phyloP scores from a whole-genome alignment of 495 filamentous ascomycete species.

The Niebla homalea region DNA sequence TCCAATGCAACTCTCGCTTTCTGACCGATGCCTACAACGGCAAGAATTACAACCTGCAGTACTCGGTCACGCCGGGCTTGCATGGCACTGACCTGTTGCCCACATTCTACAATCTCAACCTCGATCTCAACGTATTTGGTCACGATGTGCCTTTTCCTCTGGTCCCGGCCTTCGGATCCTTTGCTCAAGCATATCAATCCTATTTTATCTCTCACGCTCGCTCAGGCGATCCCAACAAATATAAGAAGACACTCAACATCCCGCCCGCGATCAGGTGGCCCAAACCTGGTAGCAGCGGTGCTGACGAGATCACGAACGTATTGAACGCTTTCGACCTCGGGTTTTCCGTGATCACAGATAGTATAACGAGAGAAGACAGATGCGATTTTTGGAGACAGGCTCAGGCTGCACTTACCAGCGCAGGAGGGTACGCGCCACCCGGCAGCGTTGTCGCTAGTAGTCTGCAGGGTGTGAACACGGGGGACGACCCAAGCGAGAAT shows the following conservation, averaged over 20 bases:
- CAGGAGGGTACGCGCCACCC: slow-evolving; percentile 19
- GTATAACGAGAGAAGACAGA: slow-evolving; percentile 20
- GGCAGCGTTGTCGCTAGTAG: slow-evolving; percentile 16
- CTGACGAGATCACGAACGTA: slow-evolving; percentile 18
- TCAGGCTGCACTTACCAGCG: slow-evolving; percentile 21
- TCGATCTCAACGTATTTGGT: slow-evolving; percentile 20
- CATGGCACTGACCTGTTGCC: slow-evolving; percentile 20
- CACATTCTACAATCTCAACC: slow-evolving; percentile 20
- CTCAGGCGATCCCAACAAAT: slow-evolving; percentile 27
- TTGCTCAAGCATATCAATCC: slow-evolving; percentile 27
- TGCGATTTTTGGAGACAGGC: slow-evolving; percentile 28
- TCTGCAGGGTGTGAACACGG: not conserved
- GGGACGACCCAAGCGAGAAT: slow-evolving; percentile 3
- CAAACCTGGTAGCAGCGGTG: slow-evolving; percentile 14
- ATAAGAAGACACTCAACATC: slow-evolving; percentile 21
- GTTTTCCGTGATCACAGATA: slow-evolving; percentile 21
- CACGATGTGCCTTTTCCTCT: slow-evolving; percentile 1
- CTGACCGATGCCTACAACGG: slow-evolving; percentile 24
- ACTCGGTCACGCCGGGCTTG: slow-evolving; percentile 26
- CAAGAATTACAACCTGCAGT: slow-evolving; percentile 25
- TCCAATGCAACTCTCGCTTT: slow-evolving; percentile 29
- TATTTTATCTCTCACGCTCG: slow-evolving; percentile 27
- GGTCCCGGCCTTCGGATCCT: slow-evolving; percentile 21
- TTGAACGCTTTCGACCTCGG: slow-evolving; percentile 26
- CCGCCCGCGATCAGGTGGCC: slow-evolving; percentile 26